Evolutionary conservation across 176 grass and related monocot species (phyloP).

Genomic region (Oryza brachyantha): DNA sequence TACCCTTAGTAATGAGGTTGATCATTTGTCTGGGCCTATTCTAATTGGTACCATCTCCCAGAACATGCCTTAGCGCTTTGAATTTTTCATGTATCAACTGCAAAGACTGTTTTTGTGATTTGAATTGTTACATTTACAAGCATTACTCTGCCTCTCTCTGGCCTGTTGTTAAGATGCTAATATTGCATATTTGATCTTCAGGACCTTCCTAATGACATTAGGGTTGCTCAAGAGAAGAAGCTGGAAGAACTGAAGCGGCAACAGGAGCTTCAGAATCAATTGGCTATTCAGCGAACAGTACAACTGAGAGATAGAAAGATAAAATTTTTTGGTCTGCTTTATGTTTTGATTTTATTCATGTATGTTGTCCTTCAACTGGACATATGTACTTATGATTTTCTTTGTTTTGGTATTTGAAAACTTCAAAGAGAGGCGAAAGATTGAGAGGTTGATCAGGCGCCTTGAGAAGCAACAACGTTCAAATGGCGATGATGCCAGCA

Average conservation of each 20-base stretch:
- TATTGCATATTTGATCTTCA: constrained; percentile 36
- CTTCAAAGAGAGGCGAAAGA: constrained; percentile 87
- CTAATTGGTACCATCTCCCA: background rate
- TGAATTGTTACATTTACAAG: constrained; percentile 5
- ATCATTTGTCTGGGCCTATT: background rate
- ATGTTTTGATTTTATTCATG: background rate
- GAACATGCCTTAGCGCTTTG: background rate
- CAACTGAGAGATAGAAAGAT: constrained; percentile 92
- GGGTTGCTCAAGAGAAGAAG: constrained; percentile 85
- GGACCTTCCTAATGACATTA: constrained; percentile 87
- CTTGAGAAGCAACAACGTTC: constrained; percentile 91
- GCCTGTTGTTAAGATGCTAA: constrained; percentile 9
- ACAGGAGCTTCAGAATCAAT: constrained; percentile 74
- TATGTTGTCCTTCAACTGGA: background rate
- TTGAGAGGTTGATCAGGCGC: constrained; percentile 91
- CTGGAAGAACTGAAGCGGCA: constrained; percentile 89
- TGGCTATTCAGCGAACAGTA: constrained; percentile 63
- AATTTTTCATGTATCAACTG: background rate
- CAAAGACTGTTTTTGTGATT: background rate
- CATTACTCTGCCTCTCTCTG: background rate
- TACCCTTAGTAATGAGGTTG: background rate
- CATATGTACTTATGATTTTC: constrained; percentile 20
- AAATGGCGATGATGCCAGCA: constrained; percentile 61
- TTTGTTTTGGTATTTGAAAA: constrained; percentile 33
- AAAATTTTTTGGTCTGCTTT: constrained; percentile 73